Evolutionary conservation across 306 rosid genomes (phyloP).

Genomic region (Cicer yamashitae): DNA sequence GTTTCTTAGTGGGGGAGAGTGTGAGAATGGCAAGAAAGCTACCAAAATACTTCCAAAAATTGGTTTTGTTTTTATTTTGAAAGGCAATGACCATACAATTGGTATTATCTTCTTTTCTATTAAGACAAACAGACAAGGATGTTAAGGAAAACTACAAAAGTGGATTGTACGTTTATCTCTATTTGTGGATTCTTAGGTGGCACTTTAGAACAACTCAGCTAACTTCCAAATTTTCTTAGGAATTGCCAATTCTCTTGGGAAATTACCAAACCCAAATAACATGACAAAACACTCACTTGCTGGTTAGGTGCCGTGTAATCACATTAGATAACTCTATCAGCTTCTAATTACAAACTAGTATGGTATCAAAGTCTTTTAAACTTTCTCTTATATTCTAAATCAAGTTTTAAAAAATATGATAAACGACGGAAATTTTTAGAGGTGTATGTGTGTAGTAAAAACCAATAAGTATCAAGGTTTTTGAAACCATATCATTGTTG

Average conservation of each 20-base stretch:
- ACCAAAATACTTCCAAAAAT: conserved; percentile 52
- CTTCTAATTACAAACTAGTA: conserved; percentile 30
- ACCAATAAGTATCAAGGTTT: too few species aligned
- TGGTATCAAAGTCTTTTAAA: background rate
- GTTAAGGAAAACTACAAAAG: conserved; percentile 61
- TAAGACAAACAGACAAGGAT: conserved; percentile 68
- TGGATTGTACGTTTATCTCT: conserved; percentile 62
- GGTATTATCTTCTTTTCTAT: conserved; percentile 58
- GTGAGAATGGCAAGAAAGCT: conserved; percentile 54
- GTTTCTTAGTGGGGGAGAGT: conserved; percentile 70
- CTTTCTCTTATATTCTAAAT: background rate
- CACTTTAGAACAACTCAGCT: conserved; percentile 37
- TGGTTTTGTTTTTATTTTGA: conserved; percentile 57
- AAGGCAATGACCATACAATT: conserved; percentile 64
- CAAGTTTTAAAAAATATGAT: background rate
- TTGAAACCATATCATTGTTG: too few species aligned
- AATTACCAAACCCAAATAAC: conserved; percentile 43
- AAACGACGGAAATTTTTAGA: too few species aligned
- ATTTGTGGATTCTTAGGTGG: conserved; percentile 61
- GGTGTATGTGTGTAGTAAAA: too few species aligned
- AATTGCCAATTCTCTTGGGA: conserved; percentile 44
- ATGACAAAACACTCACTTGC: conserved; percentile 32
- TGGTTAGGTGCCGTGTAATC: conserved; percentile 38
- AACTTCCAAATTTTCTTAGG: conserved; percentile 33
- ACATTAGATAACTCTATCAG: conserved; percentile 21